Percentiles rank a stretch among this genome's conserved stretches.
phyloP scores from a whole-genome alignment of 1,139 yeast genomes.

The Diutina mesorugosa region DNA sequence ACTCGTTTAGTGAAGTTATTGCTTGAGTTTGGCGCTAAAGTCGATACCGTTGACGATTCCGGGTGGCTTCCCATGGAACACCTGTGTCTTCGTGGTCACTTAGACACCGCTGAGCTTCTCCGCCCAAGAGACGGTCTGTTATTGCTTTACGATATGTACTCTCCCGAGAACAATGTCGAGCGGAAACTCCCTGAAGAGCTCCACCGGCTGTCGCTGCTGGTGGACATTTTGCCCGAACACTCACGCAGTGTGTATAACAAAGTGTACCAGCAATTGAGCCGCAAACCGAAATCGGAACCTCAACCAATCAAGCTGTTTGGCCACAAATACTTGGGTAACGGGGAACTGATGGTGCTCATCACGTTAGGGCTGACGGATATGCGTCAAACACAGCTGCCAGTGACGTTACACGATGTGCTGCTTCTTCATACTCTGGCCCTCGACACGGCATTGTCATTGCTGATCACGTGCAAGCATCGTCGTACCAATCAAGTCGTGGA shows the following conservation, averaged over 20 bases:
- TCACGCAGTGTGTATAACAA: background rate
- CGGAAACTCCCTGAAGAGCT: background rate
- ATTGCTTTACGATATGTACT: constrained; percentile 26
- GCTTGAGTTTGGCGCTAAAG: constrained; percentile 39
- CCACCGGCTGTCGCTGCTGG: background rate
- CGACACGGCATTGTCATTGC: constrained; percentile 77
- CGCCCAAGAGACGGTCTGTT: constrained; percentile 27
- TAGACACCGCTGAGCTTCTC: constrained; percentile 52
- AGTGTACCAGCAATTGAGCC: background rate
- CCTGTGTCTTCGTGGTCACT: constrained; percentile 83
- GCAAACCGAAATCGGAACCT: constrained; percentile 7
- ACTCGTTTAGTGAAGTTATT: constrained; percentile 43
- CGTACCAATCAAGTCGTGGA: constrained; percentile 33
- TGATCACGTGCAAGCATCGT: constrained; percentile 43
- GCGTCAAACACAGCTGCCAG: constrained; percentile 45
- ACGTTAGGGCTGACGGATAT: constrained; percentile 83
- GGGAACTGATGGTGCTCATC: constrained; percentile 58
- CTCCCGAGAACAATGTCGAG: constrained; percentile 20
- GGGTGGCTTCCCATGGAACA: constrained; percentile 98
- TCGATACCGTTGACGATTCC: constrained; percentile 56
- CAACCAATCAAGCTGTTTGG: constrained; percentile 75
- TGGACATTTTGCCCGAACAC: constrained; percentile 1
- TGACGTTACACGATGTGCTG: constrained; percentile 63
- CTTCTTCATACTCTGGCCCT: constrained; percentile 61
- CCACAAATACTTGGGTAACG: constrained; percentile 54